These are phyloP conservation scores for Ettlia oleoabundans DNA, from an alignment of 139 green algal species.

Conservation along the genomic window DNA sequence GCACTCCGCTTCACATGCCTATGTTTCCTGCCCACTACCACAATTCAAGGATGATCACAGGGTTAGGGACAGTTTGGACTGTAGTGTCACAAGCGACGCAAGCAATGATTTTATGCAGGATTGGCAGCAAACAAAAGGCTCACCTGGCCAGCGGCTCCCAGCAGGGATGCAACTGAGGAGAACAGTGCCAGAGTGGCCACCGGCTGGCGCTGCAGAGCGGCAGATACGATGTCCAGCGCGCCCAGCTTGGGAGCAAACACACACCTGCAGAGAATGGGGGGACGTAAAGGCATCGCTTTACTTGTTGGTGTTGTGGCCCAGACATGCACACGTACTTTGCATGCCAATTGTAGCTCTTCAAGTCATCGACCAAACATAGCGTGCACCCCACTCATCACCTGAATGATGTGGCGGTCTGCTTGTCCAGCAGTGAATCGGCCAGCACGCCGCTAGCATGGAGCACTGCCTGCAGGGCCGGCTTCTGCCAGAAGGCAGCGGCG, in stretches of 20 bases:
- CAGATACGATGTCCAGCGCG: conserved; percentile 15
- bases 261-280: not conserved
- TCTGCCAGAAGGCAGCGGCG: not conserved
- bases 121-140: conserved; percentile 77
- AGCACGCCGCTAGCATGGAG: conserved; percentile 81
- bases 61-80: too few species aligned
- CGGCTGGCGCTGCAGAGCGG: conserved; percentile 4
- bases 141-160: conserved; percentile 82
- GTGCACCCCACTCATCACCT: too few species aligned
- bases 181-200: conserved; percentile 63
- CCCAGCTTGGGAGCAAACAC: conserved; percentile 70
- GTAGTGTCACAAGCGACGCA: too few species aligned
- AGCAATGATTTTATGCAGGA: conserved; percentile 30
- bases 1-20: too few species aligned
- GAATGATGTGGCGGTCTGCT: conserved; percentile 53
- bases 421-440: conserved; percentile 65
- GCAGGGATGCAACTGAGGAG: conserved; percentile 78
- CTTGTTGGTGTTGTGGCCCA: too few species aligned
- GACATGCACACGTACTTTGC: not conserved
- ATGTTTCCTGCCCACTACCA: too few species aligned
- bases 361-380: too few species aligned
- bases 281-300: too few species aligned
- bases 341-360: too few species aligned
- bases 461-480: conserved; percentile 36
- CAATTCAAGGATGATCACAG: too few species aligned